phyloP scores from a whole-genome alignment of 306 rosid genomes.

The Begonia fuchsioides region DNA sequence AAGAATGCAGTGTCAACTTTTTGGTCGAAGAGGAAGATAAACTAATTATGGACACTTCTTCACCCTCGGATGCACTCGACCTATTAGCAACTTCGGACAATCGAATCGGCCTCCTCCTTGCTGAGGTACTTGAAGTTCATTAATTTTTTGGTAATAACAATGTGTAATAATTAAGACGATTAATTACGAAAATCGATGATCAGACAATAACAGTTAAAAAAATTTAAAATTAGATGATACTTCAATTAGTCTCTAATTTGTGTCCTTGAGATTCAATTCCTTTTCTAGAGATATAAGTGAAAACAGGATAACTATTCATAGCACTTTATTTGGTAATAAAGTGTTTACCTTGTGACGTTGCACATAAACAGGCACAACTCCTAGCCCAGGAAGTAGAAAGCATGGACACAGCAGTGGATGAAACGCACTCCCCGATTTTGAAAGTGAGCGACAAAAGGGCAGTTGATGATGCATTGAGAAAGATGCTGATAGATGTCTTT shows the following conservation, averaged over 20 bases:
- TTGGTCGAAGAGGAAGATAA: slow-evolving; percentile 82
- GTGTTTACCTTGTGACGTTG: slow-evolving; percentile 7
- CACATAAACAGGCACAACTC: slow-evolving; percentile 70
- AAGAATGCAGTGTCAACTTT: slow-evolving; percentile 76
- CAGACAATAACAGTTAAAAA: too few species aligned
- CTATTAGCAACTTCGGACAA: slow-evolving; percentile 67
- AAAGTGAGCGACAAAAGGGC: slow-evolving; percentile 15
- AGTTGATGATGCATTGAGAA: slow-evolving; percentile 44
- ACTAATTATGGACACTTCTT: slow-evolving; percentile 48
- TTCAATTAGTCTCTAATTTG: too few species aligned
- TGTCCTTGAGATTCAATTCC: too few species aligned
- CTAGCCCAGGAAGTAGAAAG: slow-evolving; percentile 61
- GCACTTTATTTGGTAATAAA: too few species aligned
- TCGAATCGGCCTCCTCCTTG: slow-evolving; percentile 79
- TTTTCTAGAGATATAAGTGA: too few species aligned
- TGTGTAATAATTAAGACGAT: too few species aligned
- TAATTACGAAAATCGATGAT: too few species aligned
- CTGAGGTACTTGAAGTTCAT: slow-evolving; percentile 46
- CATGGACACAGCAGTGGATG: slow-evolving; percentile 22
- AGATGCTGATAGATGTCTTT: slow-evolving; percentile 47
- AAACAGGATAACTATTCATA: neutral
- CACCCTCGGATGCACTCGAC: slow-evolving; percentile 72
- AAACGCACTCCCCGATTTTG: slow-evolving; percentile 13
- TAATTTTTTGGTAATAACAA: too few species aligned
- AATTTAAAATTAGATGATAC: too few species aligned